Percentiles rank a stretch among this genome's conserved stretches.
Evolutionary conservation across 495 filamentous ascomycete species (phyloP).

Genomic region (Hypoxylon lienhwacheense): DNA sequence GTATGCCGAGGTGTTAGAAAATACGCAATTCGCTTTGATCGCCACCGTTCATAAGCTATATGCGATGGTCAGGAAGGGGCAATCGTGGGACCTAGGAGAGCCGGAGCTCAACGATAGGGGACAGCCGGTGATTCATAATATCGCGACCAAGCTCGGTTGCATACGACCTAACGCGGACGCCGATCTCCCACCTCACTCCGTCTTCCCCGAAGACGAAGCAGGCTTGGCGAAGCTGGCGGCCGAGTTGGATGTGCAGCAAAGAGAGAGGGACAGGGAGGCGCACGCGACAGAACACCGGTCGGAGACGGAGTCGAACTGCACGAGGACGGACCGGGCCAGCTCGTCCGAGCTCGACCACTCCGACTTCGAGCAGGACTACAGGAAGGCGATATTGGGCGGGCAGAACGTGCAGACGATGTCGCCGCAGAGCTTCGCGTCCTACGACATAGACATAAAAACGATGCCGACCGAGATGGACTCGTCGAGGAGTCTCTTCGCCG

Average conservation of each 20-base stretch:
- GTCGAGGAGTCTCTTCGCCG: slow-evolving; percentile 34
- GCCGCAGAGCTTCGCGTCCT: slow-evolving; percentile 48
- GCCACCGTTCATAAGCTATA: slow-evolving; percentile 62
- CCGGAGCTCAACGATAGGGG: slow-evolving; percentile 59
- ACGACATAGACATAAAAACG: slow-evolving; percentile 44
- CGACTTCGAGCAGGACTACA: slow-evolving; percentile 55
- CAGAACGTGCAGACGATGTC: slow-evolving; percentile 48
- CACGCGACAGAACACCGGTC: slow-evolving; percentile 41
- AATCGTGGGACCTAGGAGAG: slow-evolving; percentile 58
- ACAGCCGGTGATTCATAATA: slow-evolving; percentile 59
- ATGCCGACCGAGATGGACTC: slow-evolving; percentile 38
- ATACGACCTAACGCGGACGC: slow-evolving; percentile 57
- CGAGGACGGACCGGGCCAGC: slow-evolving; percentile 51
- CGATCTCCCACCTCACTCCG: slow-evolving; percentile 55
- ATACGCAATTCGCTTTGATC: slow-evolving; percentile 59
- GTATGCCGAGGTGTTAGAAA: slow-evolving; percentile 61
- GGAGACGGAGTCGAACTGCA: slow-evolving; percentile 41
- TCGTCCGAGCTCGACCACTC: slow-evolving; percentile 57
- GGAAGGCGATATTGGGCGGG: slow-evolving; percentile 43
- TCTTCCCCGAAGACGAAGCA: slow-evolving; percentile 58
- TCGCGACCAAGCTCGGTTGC: slow-evolving; percentile 59
- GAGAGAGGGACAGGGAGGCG: slow-evolving; percentile 34
- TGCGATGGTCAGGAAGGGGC: slow-evolving; percentile 57
- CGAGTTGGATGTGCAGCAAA: slow-evolving; percentile 50
- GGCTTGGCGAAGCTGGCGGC: slow-evolving; percentile 54